Conservation (phyloP, 305 asterid species). For the Fraxinus baroniana region DNA sequence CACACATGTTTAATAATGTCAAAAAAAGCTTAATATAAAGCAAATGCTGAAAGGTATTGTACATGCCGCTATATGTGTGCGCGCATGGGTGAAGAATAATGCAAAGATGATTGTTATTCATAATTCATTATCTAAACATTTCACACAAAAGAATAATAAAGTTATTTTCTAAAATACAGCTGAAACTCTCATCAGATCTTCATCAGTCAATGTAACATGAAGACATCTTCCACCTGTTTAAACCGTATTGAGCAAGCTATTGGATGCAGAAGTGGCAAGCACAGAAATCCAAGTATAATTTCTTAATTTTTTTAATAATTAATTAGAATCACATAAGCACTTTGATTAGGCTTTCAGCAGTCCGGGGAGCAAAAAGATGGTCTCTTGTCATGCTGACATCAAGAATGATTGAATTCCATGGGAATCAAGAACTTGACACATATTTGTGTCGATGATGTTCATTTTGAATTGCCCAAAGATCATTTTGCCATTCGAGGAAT, state of each 20-base stretch:
- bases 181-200: background rate
- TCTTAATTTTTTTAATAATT: background rate
- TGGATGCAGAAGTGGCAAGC: background rate
- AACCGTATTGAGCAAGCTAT: background rate
- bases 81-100: background rate
- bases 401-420: background rate
- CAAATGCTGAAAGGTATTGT: background rate
- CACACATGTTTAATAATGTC: background rate
- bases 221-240: background rate
- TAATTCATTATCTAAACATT: background rate
- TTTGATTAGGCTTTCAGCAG: background rate
- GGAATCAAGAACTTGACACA: background rate
- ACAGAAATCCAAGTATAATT: background rate
- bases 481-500: background rate
- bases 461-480: background rate
- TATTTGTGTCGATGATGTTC: background rate
- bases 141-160: background rate
- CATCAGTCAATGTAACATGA: background rate
- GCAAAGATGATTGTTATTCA: background rate
- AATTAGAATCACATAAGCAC: background rate
- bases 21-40: constrained; percentile 14
- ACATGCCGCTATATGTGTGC: background rate
- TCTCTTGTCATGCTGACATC: background rate
- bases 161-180: background rate
- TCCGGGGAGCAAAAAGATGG: background rate